Base-by-base conservation (phyloP, 371 early-diverging fungal genomes). In the Circinella umbellata region DNA sequence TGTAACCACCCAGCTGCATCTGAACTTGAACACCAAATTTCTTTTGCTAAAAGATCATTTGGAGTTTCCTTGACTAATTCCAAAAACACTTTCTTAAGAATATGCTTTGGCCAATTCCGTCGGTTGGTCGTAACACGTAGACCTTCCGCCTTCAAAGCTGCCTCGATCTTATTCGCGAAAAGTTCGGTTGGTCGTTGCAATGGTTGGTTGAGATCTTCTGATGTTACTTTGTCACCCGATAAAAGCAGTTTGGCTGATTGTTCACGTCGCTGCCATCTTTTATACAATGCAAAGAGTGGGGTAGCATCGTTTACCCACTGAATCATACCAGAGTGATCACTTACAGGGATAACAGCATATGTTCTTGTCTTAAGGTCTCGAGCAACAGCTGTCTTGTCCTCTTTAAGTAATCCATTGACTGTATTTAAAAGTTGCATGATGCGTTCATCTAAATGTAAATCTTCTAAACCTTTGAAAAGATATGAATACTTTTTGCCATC, bases 281-380 rank as follows among this genome's bases (percentile, higher is more conserved):
- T 80, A 69, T 85, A 78, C 51, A 86, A 67, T 38, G 85, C 78
- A 80, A 86, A 88, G 63, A 93, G 68, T 36, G 94, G 93, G 0
- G 86, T 85, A 1, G 98, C 91, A 72, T 93, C 89, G 38, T 95
- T 90, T 4, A 99, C 94, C 98, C 96, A 99, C 76, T 99, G 95
- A 64, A 99, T 93, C 89, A 99, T 93, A 8, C 99, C 99, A n/a
- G 91, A 91, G 51, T 91, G 90, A 68, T 92, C 89, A 46, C 94
- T 94, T 27, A 99, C 85, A 0, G 99, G 99, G 20, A 99, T 91
- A 1, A 99, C 99, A 35, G 91, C 85, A 83, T 99, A 99, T 4
- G 91, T 90, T 13, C 96, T 79, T 0, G 96, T 90, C 34, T 80
- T 77, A 68, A 96, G 73, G 4, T 82, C 74, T 20, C 86, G 78